Evolutionary conservation across 345 rosid species (phyloP), one percentile per base, ranked within the genome.

Genomic region (Litchi chinensis): DNA sequence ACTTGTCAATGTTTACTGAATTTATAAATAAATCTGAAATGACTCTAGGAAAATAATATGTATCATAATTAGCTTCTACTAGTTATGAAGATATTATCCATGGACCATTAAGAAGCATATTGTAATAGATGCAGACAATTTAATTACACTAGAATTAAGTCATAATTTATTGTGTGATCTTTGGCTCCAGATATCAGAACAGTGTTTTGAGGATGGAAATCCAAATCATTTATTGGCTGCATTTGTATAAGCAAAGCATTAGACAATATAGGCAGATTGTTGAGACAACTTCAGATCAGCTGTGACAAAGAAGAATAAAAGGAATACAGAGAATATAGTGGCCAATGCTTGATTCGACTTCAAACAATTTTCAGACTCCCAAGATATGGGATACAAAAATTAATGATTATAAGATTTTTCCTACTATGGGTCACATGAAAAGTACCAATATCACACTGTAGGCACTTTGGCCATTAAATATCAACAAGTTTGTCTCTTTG

Each of bases 211-310:
- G 98, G 92, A 84, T 92, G 97, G 83, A 94, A 92, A 85, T 94
- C 97, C 87, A 94, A 79, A 84, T 94, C 98, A 70, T 89, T 94
- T 79, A 94, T 82, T 41, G 94, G 92, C 95, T 94, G 89, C 87
- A 83, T 50, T 74, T 56, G 44, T 8, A 77, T 82, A 21, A 54
- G 10, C 62, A 69, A 77, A 66, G 70, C 9, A 77, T 82, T 70
- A 83, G 78, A 72, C 41, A 65, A 67, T n/a, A 74, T 43, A 32
- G 73, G 71, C n/a, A 54, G 65, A 62, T 37, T 19, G 9, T 46
- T 41, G n/a, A 63, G 65, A 43, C 74, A 46, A 68, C 64, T 65
- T 67, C 70, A n/a, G 65, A 63, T 43, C 68, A 70, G 13, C 74
- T 50, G 21, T 76, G 6, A 10, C 44, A 40, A 48, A 73, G 19